A percentile compares a stretch with the other conserved stretches of the same genome.
Conservation (phyloP, 805 yeast species). For the Zygosaccharomyces kombuchaensis region DNA sequence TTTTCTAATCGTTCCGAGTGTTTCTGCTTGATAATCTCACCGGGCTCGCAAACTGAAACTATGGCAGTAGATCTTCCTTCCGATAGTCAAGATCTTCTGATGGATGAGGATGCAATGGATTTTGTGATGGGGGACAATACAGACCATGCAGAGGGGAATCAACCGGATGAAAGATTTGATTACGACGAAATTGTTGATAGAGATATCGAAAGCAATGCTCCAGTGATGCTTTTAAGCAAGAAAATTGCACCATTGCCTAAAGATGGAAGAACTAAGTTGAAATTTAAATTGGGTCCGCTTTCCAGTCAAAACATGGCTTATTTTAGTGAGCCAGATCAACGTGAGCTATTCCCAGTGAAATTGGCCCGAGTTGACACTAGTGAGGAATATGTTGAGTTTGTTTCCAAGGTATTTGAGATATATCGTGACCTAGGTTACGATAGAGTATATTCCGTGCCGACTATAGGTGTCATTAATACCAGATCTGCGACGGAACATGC, state of each 20-base stretch:
- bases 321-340: constrained; percentile 38
- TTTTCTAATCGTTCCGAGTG: background rate
- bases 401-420: constrained; percentile 47
- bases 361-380: constrained; percentile 41
- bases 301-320: constrained; percentile 41
- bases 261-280: constrained; percentile 27
- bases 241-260: constrained; percentile 13
- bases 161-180: constrained; percentile 14
- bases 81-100: constrained; percentile 17
- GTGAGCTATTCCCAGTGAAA: constrained; percentile 41
- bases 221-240: constrained; percentile 18
- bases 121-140: constrained; percentile 16
- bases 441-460: constrained; percentile 39
- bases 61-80: constrained; percentile 9
- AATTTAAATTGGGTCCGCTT: constrained; percentile 45
- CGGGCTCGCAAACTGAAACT: background rate
- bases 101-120: constrained; percentile 30
- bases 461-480: constrained; percentile 38
- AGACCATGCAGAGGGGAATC: constrained; percentile 11
- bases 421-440: constrained; percentile 49
- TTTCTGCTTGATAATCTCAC: background rate
- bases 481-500: constrained; percentile 36
- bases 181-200: constrained; percentile 23
- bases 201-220: constrained; percentile 24
- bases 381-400: constrained; percentile 42